These are phyloP conservation scores for Debaryomycetaceae sp. DNA, from an alignment of 1,139 yeast species.

Conservation along the genomic window DNA sequence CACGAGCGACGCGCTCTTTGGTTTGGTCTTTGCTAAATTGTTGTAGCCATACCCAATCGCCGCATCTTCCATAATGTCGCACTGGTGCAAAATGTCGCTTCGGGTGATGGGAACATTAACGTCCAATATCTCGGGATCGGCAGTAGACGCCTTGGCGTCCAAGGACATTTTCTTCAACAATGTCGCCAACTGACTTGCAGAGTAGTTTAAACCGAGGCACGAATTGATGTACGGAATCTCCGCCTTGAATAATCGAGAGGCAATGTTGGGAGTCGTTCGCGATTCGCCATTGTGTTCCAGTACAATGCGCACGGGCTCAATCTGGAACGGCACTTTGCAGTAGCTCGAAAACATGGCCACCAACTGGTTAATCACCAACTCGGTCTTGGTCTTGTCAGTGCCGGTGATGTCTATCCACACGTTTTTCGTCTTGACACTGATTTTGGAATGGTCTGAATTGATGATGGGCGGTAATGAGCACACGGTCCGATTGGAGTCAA, in stretches of 20 bases:
- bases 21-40: constrained; percentile 73
- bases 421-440: constrained; percentile 72
- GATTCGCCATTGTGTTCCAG: constrained; percentile 76
- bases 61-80: constrained; percentile 98
- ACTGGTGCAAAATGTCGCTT: constrained; percentile 91
- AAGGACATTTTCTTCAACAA: constrained; percentile 78
- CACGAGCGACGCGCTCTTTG: constrained; percentile 67
- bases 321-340: constrained; percentile 62
- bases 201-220: constrained; percentile 69
- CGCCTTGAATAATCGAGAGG: constrained; percentile 59
- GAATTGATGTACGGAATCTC: constrained; percentile 85
- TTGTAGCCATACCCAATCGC: constrained; percentile 95
- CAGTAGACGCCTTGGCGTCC: constrained; percentile 42
- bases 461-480: constrained; percentile 96
- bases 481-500: constrained; percentile 67
- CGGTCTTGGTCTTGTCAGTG: constrained; percentile 88
- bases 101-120: constrained; percentile 86
- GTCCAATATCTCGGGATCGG: constrained; percentile 43
- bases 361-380: constrained; percentile 79
- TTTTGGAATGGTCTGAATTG: constrained; percentile 86
- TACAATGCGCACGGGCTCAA: constrained; percentile 81
- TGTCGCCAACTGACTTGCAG: constrained; percentile 55
- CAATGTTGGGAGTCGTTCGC: constrained; percentile 65
- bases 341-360: constrained; percentile 95
- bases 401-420: constrained; percentile 93